phyloP scores from a whole-genome alignment of 768 basidiomycete genomes.

The Rickenella mellea region DNA sequence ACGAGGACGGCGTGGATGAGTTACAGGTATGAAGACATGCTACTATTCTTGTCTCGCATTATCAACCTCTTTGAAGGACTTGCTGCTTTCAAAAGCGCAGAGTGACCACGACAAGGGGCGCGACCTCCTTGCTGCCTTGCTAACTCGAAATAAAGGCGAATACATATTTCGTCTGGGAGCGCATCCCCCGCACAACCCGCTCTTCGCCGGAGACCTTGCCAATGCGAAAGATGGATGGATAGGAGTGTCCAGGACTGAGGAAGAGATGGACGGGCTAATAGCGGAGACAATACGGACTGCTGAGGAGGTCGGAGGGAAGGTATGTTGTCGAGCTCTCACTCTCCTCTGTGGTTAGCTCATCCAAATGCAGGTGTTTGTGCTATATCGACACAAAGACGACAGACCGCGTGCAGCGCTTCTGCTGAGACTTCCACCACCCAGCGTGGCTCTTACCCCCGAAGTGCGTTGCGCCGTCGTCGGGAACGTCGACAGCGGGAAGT shows the following conservation, averaged over 20 bases:
- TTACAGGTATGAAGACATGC: neutral
- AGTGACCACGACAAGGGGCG: constrained; percentile 45
- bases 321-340: constrained; percentile 18
- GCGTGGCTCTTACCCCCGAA: constrained; percentile 74
- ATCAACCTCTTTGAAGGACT: constrained; percentile 2
- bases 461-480: constrained; percentile 94
- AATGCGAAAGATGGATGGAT: constrained; percentile 35
- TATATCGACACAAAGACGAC: constrained; percentile 36
- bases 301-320: constrained; percentile 78
- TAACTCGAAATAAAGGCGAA: constrained; percentile 65
- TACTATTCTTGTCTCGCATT: neutral
- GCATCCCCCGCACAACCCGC: constrained; percentile 44
- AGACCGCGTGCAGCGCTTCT: constrained; percentile 53
- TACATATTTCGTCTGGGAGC: constrained; percentile 66
- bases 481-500: constrained; percentile 91
- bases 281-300: constrained; percentile 36
- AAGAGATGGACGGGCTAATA: constrained; percentile 41
- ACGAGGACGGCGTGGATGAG: neutral
- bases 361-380: constrained; percentile 38
- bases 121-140: constrained; percentile 52
- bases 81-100: constrained; percentile 33
- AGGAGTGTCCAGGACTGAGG: constrained; percentile 38
- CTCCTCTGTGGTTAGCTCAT: neutral
- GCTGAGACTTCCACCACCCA: constrained; percentile 66
- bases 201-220: constrained; percentile 45